Evolutionary conservation across 2,329 filamentous ascomycete species (phyloP).

Genomic region (Colletotrichum zoysiae): DNA sequence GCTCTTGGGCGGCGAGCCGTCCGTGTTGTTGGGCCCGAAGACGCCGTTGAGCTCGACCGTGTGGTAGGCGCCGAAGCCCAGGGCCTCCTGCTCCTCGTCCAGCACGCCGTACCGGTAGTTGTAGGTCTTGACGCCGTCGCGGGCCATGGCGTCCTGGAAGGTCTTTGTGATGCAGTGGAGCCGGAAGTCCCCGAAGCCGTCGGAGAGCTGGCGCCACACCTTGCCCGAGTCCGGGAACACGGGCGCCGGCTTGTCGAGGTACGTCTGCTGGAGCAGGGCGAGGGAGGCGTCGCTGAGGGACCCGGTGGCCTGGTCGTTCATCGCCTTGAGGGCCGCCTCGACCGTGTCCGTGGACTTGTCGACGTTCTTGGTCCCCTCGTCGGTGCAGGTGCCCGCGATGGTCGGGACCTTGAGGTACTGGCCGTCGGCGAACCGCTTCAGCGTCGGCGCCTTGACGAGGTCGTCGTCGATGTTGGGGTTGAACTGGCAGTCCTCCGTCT

Average conservation of each 20-base stretch:
- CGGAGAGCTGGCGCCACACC: constrained; percentile 54
- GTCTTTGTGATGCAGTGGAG: constrained; percentile 53
- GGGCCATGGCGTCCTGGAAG: constrained; percentile 47
- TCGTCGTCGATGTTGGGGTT: constrained; percentile 64
- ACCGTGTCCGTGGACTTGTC: constrained; percentile 48
- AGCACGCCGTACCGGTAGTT: constrained; percentile 79
- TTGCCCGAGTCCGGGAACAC: constrained; percentile 50
- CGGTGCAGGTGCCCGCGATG: constrained; percentile 58
- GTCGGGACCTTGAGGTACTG: constrained; percentile 67
- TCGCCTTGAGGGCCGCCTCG: constrained; percentile 49
- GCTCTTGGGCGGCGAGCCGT: constrained; percentile 62
- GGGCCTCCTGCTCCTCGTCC: constrained; percentile 64
- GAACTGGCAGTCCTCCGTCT: constrained; percentile 45
- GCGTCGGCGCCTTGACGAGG: constrained; percentile 64
- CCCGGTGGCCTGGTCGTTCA: constrained; percentile 53
- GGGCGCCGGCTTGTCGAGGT: constrained; percentile 52
- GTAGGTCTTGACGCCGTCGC: constrained; percentile 61
- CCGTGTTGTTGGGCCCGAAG: constrained; percentile 72
- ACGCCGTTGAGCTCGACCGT: constrained; percentile 76
- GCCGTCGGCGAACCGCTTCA: constrained; percentile 60
- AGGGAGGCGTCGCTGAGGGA: constrained; percentile 50
- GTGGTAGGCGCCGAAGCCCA: constrained; percentile 75
- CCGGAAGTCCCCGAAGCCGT: constrained; percentile 52
- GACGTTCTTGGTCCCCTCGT: constrained; percentile 55
- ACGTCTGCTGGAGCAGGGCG: constrained; percentile 50